A percentile compares a stretch with the other conserved stretches of the same genome.
These are phyloP conservation scores for Acer yangbiense DNA, from an alignment of 345 rosid species.

Conservation along the genomic window DNA sequence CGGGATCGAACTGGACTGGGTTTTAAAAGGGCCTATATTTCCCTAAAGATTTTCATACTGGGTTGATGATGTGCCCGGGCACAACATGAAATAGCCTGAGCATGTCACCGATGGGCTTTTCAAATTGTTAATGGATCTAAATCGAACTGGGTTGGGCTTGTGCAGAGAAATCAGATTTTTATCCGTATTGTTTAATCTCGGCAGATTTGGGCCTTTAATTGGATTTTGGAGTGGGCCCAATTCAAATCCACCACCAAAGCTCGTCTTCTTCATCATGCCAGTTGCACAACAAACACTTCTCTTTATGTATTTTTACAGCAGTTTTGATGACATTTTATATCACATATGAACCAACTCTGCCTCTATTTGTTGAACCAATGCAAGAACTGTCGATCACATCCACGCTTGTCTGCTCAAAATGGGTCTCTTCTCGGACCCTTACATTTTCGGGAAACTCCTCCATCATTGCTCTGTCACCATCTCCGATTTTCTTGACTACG, in stretches of 20 bases:
- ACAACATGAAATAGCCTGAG: too few relatives aligned
- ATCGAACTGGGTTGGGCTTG: too few relatives aligned
- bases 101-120: too few relatives aligned
- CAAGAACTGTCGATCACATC: conserved; percentile 37
- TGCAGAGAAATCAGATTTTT: too few relatives aligned
- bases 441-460: conserved; percentile 42
- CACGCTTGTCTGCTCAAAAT: conserved; percentile 40
- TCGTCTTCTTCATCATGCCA: not conserved
- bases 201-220: too few relatives aligned
- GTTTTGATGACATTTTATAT: not conserved
- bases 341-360: not conserved
- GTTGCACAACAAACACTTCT: not conserved
- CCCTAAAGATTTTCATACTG: too few relatives aligned
- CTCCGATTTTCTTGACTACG: conserved; percentile 35
- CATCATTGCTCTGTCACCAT: conserved; percentile 35
- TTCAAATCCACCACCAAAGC: not conserved
- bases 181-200: too few relatives aligned
- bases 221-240: too few relatives aligned
- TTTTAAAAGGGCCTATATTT: too few relatives aligned
- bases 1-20: too few relatives aligned
- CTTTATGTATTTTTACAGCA: not conserved
- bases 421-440: conserved; percentile 34
- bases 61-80: too few relatives aligned
- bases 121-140: too few relatives aligned
- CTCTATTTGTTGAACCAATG: conserved; percentile 33